Base-by-base conservation (phyloP, 768 basidiomycete genomes). In the Peribolospora kevripleyi region DNA sequence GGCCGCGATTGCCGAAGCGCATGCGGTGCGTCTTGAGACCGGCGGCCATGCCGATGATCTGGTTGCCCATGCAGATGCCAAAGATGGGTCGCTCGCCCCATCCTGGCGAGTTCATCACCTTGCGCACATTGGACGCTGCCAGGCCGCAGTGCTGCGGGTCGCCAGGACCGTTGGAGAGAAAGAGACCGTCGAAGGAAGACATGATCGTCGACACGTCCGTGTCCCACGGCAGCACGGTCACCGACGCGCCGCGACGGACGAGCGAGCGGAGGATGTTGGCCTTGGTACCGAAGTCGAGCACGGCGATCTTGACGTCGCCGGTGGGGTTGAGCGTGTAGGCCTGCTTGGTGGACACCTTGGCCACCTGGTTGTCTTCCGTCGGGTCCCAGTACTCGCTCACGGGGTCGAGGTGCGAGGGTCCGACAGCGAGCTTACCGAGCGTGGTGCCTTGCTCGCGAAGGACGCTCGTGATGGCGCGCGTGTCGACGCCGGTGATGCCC, bases 31-130 rank as follows among this genome's bases (percentile, higher is more conserved):
- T 86, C 61, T 93, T 90, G 54, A 95, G 68, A 25, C 93, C 91
- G 36, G 88, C 91, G 38, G 91, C 93, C 74, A 98, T 83, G 51
- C 91, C 93, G 61, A 98, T 83, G 61, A 98, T 76, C 69, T 97
- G 91, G 66, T 97, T 86, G 52, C 91, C 93, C 93, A 98, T 97
- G 69, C 93, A 98, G 61, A 98, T 90, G 54, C 93, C 93, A 61
- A 97, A 97, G 46, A 97, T 75, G 8, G 93, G 93, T 65, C 79
- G 85, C 65, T 78, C 70, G 25, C 25, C 25, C 91, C 91, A 97
- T 68, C 90, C 85, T 25, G 25, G 25, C 41, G 73, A 62, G 49
- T 61, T 45, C 52, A 98, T 68, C 8, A 87, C 91, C 63, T 75
- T 75, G 61, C 85, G 76, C 48, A 97, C 76, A 58, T 82, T 76